Evolutionary conservation across 2,329 filamentous ascomycete genomes (phyloP), one percentile per base, ranked within the genome.

Genomic region (Fusarium proliferatum): DNA sequence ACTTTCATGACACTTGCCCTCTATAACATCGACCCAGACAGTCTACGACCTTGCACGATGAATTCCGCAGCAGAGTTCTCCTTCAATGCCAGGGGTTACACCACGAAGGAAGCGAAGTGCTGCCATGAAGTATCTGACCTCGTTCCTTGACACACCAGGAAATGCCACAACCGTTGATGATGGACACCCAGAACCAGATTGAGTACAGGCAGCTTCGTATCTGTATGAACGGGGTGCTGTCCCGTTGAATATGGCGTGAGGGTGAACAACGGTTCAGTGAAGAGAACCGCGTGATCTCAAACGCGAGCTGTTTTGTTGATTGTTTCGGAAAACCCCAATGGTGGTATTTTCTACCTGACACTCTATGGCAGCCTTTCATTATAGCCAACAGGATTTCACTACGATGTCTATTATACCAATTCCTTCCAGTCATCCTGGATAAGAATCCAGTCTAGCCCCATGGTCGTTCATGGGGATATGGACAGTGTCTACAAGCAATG

Each of bases 161-260:
- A 28, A 46, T 28, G 0, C 10, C 16, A 2, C 16, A 9, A 12
- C 16, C 23, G 23, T 7, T 19, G 10, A 26, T 26, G 4, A 17
- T 17, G 23, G 23, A 13, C 23, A 46, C 26, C 43, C 12, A 13
- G 17, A 28, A 23, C 17, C 43, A 17, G 11, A 12, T 28, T 48
- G 12, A 48, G 28, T 48, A 28, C 9, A 9, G 9, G 12, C 13
- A 30, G 13, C 6, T 10, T n/a, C 19, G 12, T 8, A 21, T 15
- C 12, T 21, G 6, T 3, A 30, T 48, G 26, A 4, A n/a, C 0
- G 45, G 26, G 13, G 6, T 11, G 6, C 15, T 49, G 21, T 21
- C 10, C 19, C 12, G 9, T 19, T 15, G 1, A 21, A 49, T 5
- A 6, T 33, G 10, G 13, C 3, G 15, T 49, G 46, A 10, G 10